These are phyloP conservation scores for Hypoxylon cercidicola DNA, from an alignment of 495 filamentous ascomycete species.

Conservation along the genomic window DNA sequence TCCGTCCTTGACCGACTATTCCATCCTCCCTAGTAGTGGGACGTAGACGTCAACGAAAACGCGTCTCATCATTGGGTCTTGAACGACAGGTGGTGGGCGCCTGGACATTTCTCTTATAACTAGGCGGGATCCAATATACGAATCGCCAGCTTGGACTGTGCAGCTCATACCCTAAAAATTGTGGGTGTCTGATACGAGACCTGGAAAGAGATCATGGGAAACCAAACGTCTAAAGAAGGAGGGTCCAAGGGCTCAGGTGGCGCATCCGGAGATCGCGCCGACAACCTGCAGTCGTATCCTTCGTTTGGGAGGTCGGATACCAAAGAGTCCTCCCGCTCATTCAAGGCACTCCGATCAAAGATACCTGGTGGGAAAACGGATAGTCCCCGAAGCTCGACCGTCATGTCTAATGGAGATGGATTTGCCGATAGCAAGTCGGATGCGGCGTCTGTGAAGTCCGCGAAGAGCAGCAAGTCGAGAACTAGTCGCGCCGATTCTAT, in stretches of 20 bases:
- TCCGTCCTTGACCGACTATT: slow-evolving; percentile 59
- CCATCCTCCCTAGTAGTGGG: slow-evolving; percentile 56
- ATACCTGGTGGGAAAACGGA: slow-evolving; percentile 72
- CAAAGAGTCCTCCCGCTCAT: slow-evolving; percentile 89
- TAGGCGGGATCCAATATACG: slow-evolving; percentile 25
- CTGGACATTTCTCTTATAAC: slow-evolving; percentile 44
- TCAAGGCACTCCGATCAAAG: slow-evolving; percentile 76
- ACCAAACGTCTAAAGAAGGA: slow-evolving; percentile 85
- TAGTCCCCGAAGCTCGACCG: slow-evolving; percentile 81
- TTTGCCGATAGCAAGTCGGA: slow-evolving; percentile 75
- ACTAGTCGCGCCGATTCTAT: slow-evolving; percentile 50
- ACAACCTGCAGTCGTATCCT: slow-evolving; percentile 77
- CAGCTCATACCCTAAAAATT: slow-evolving; percentile 3
- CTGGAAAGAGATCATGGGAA: slow-evolving; percentile 74
- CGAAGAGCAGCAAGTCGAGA: slow-evolving; percentile 64
- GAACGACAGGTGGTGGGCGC: slow-evolving; percentile 55
- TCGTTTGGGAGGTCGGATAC: slow-evolving; percentile 95
- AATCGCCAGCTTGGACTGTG: slow-evolving; percentile 17
- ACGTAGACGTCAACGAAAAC: slow-evolving; percentile 26
- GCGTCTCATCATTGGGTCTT: slow-evolving; percentile 34
- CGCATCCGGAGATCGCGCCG: slow-evolving; percentile 49
- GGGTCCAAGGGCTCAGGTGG: slow-evolving; percentile 54
- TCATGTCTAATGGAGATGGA: slow-evolving; percentile 68
- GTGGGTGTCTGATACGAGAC: slow-evolving; percentile 36
- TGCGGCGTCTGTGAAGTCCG: slow-evolving; percentile 75